phyloP scores from a whole-genome alignment of 73 alveolate species.

The Symbiodinium pilosum region DNA sequence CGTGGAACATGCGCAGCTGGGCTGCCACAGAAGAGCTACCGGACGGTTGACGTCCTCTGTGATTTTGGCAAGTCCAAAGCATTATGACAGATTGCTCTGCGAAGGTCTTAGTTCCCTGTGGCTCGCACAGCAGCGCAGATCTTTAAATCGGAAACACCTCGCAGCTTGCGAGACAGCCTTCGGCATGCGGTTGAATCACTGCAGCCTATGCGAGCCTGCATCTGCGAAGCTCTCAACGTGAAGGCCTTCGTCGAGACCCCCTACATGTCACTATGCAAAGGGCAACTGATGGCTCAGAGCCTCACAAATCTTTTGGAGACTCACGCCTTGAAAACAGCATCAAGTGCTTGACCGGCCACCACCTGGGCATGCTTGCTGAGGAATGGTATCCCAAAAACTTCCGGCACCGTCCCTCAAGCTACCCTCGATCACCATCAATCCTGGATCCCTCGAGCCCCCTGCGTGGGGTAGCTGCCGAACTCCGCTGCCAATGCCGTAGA shows the following conservation, averaged over 20 bases:
- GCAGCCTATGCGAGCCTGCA: neutral
- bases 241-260: neutral
- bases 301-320: too few species aligned
- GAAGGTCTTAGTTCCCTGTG: too few species aligned
- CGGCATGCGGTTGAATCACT: neutral
- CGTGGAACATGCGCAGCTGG: neutral
- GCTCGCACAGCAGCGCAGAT: neutral
- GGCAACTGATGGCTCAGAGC: neutral
- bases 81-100: neutral
- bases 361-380: neutral
- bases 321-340: too few species aligned
- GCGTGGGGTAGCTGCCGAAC: neutral
- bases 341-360: neutral
- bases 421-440: neutral
- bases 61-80: neutral
- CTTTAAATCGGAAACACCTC: neutral
- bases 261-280: neutral
- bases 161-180: neutral
- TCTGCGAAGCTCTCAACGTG: neutral
- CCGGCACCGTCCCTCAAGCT: too few species aligned
- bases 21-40: neutral
- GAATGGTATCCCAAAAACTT: neutral
- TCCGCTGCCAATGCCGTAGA: neutral
- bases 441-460: neutral
- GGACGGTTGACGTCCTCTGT: too few species aligned